These are phyloP conservation scores for Pythium rishiriense DNA, from an alignment of 352 stramenopile genomes.

Conservation along the genomic window DNA sequence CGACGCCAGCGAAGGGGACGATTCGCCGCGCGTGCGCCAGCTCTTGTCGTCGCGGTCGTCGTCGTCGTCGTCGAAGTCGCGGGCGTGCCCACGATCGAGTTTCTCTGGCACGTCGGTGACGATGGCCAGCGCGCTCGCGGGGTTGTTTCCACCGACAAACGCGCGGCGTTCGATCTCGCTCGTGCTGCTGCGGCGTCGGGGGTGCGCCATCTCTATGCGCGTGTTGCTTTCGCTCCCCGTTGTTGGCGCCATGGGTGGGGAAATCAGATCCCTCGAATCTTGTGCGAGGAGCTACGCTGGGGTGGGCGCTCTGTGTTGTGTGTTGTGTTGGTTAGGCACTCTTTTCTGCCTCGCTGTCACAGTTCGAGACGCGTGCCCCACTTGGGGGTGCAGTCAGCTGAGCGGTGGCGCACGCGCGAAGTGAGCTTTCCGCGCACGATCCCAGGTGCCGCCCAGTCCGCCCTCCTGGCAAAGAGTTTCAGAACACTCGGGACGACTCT, in stretches of 20 bases:
- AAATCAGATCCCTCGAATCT: background rate
- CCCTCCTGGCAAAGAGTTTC: background rate
- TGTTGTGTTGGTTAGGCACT: background rate
- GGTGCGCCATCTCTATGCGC: background rate
- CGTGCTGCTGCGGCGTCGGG: background rate
- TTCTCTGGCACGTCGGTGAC: background rate
- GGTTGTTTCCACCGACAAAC: background rate
- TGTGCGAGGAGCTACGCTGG: background rate
- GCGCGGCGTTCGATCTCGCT: background rate
- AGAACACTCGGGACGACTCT: background rate
- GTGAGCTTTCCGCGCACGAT: background rate
- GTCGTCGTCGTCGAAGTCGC: conserved; percentile 13
- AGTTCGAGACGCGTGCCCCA: background rate
- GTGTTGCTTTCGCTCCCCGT: background rate
- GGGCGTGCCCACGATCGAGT: background rate
- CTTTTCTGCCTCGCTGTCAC: background rate
- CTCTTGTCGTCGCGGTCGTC: conserved; percentile 30
- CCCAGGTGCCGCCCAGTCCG: background rate
- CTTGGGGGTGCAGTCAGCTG: background rate
- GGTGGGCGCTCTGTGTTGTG: too few species aligned
- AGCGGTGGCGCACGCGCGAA: background rate
- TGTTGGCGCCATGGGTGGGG: background rate
- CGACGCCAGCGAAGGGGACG: conserved; percentile 11
- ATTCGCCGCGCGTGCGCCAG: conserved; percentile 16
- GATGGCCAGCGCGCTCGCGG: background rate